These are phyloP conservation scores for Tribonema minus DNA, from an alignment of 108 stramenopile species.

Conservation along the genomic window DNA sequence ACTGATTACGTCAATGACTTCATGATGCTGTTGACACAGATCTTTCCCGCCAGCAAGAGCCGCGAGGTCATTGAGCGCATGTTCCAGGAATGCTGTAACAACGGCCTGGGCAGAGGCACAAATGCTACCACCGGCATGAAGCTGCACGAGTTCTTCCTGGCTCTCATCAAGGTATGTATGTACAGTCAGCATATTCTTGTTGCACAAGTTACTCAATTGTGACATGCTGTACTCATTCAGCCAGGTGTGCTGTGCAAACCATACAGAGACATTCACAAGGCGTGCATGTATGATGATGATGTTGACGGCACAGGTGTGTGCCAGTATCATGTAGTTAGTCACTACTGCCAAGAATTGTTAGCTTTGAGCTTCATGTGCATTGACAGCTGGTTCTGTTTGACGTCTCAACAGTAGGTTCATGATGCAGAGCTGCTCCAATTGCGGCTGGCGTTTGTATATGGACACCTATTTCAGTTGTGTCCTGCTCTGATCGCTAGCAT, in stretches of 20 bases:
- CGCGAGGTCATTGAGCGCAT: background rate
- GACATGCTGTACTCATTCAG: too few relatives aligned
- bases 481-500: too few relatives aligned
- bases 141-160: background rate
- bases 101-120: background rate
- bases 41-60: background rate
- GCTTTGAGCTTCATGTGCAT: too few relatives aligned
- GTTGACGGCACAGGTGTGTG: background rate
- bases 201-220: too few relatives aligned
- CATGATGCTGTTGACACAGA: background rate
- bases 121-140: background rate
- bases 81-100: background rate
- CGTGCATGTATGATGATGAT: background rate
- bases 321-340: too few relatives aligned
- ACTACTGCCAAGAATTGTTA: too few relatives aligned
- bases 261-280: background rate
- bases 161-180: background rate
- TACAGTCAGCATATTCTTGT: background rate
- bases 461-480: too few relatives aligned
- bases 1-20: background rate
- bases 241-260: too few relatives aligned
- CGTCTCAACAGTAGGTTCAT: too few relatives aligned
- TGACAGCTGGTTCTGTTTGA: too few relatives aligned
- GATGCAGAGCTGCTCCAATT: too few relatives aligned
- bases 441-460: too few relatives aligned